Conservation (phyloP, 2,329 filamentous ascomycete genomes). For the Aspergillus sp. region DNA sequence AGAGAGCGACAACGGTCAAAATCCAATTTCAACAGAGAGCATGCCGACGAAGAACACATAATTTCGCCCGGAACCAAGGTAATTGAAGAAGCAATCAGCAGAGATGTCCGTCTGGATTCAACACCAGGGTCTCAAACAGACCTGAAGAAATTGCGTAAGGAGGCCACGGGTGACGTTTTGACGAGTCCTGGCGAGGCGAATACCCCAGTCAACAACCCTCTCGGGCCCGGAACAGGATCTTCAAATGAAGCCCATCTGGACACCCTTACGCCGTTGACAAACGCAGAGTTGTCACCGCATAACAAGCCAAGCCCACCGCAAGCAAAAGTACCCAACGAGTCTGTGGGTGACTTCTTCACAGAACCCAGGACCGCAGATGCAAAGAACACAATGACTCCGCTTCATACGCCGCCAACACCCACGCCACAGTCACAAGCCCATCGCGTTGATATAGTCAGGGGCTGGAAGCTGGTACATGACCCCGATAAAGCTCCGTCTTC, state of each 20-base stretch:
- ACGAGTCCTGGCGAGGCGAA: slow-evolving; percentile 70
- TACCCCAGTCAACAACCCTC: slow-evolving; percentile 69
- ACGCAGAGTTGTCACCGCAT: slow-evolving; percentile 64
- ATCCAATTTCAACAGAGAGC: slow-evolving; percentile 31
- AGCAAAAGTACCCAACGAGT: slow-evolving; percentile 39
- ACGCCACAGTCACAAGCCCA: slow-evolving; percentile 52
- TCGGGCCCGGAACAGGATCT: slow-evolving; percentile 55
- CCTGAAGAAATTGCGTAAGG: slow-evolving; percentile 17
- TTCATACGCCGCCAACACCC: slow-evolving; percentile 45
- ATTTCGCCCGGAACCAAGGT: slow-evolving; percentile 11
- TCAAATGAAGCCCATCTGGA: slow-evolving; percentile 53
- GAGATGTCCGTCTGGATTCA: slow-evolving; percentile 16
- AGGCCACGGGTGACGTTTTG: slow-evolving; percentile 66
- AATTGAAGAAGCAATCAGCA: slow-evolving; percentile 14
- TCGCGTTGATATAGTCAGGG: slow-evolving; percentile 53
- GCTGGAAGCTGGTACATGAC: slow-evolving; percentile 62
- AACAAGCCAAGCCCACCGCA: slow-evolving; percentile 58
- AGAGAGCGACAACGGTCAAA: slow-evolving; percentile 63
- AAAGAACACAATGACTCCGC: slow-evolving; percentile 40
- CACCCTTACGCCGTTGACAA: slow-evolving; percentile 65
- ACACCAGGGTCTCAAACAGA: slow-evolving; percentile 15
- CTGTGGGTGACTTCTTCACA: slow-evolving; percentile 26
- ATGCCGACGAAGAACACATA: slow-evolving; percentile 16
- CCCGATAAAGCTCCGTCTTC: slow-evolving; percentile 55
- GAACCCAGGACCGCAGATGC: slow-evolving; percentile 25